Evolutionary conservation across 2,329 filamentous ascomycete genomes (phyloP), one percentile per base, ranked within the genome.

Genomic region (Cercospora sp.): DNA sequence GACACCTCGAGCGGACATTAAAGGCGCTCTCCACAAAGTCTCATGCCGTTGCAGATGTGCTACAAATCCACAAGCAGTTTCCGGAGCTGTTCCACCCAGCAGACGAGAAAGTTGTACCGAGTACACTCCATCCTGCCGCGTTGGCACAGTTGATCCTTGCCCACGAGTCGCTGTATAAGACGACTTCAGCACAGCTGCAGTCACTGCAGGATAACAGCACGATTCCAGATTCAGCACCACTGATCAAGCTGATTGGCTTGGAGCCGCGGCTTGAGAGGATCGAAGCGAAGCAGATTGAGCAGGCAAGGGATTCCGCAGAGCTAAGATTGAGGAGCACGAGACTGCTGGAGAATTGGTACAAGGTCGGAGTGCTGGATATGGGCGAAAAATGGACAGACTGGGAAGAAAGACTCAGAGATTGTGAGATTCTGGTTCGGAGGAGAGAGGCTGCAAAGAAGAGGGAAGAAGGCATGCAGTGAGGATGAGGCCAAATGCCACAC

Each of bases 311-410:
- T 78, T 86, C 91, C 69, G 86, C 85, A 23, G 86, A 86, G 77
- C 84, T 91, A 76, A 85, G 88, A 77, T 85, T 80, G 69, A 85
- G 84, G 71, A 94, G 86, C 80, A 91, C 88, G 78, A 72, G 79
- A 58, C 58, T 82, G 10, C 78, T 83, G 65, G 78, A 79, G 78
- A 78, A 70, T 40, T 96, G 92, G 90, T 93, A 94, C 79, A 89
- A 93, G 77, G 82, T 87, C 26, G 87, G 88, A 3, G 84, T 95
- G 53, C 81, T 97, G 59, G 85, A 86, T 10, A 88, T 87, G 72
- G 90, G 90, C 0, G 86, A 88, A 72, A 86, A 86, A 67, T 89
- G 93, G 81, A 90, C 90, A 23, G 88, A 90, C 62, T 88, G 90
- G 76, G 91, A 96, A 79, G 84, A 86, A 36, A 84, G 90, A 60